These are phyloP conservation scores for Pseudocercospora musae DNA, from an alignment of 2,329 filamentous ascomycete genomes.

Conservation along the genomic window DNA sequence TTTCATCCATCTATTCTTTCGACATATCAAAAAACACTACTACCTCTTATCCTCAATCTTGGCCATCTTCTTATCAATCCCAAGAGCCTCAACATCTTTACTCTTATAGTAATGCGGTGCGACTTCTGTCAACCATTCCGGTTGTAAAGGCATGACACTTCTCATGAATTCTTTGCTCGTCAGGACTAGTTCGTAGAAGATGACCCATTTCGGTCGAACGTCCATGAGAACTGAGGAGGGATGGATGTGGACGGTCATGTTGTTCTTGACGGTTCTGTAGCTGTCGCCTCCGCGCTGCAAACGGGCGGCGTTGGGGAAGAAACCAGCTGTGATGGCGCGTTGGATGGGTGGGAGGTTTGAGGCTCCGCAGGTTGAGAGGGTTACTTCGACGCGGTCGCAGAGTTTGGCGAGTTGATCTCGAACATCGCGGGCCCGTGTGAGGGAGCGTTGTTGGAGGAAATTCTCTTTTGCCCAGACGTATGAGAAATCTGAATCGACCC, in stretches of 20 bases:
- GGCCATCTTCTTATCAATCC: conserved; percentile 70
- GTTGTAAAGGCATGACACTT: conserved; percentile 77
- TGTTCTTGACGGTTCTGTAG: conserved; percentile 90
- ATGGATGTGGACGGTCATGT: conserved; percentile 85
- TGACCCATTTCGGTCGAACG: conserved; percentile 76
- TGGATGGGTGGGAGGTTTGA: conserved; percentile 75
- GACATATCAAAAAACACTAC: no score
- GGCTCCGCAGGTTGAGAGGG: conserved; percentile 61
- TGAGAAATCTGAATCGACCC: conserved; percentile 87
- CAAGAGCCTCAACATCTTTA: conserved; percentile 79
- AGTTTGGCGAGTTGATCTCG: conserved; percentile 88
- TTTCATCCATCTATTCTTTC: no score
- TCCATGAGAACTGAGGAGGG: conserved; percentile 79
- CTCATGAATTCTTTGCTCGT: conserved; percentile 93
- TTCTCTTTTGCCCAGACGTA: conserved; percentile 88
- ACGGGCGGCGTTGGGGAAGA: conserved; percentile 88
- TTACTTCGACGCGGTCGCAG: conserved; percentile 88
- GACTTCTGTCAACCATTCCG: conserved; percentile 81
- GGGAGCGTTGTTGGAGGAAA: conserved; percentile 85
- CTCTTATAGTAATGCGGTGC: conserved; percentile 95
- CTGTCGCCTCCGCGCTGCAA: conserved; percentile 79
- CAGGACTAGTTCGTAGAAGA: conserved; percentile 80
- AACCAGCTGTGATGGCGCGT: conserved; percentile 84
- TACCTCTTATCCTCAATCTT: conserved; percentile 40
- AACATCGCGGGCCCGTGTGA: conserved; percentile 85